Base-by-base conservation (phyloP, 768 basidiomycete genomes). In the Rhodocollybia butyracea region DNA sequence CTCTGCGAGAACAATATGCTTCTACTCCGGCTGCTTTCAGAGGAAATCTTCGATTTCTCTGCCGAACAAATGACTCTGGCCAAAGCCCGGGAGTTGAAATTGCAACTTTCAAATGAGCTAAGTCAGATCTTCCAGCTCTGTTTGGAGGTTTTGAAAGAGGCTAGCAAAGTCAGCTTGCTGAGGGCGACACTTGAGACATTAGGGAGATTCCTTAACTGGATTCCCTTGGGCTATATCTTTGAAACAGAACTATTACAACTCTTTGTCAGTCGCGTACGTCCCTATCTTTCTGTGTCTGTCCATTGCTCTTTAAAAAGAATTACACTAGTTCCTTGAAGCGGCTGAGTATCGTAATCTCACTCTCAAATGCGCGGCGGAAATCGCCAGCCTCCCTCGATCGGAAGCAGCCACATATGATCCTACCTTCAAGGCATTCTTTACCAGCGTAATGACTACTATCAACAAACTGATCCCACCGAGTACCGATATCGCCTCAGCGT, bases 1-100 rank as follows among this genome's bases (percentile, higher is more conserved):
- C 75, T 90, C 30, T 90, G 89, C 76, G 88, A 90, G 71, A 90
- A 90, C 76, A 90, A 90, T 74, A 90, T 90, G 88, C 75, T 85
- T 67, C 90, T 90, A 69, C 77, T 90, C 58, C 81, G 82, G 61
- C 75, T 90, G 12, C 75, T 90, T 6, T 86, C 84, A 0, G 88
- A 90, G 62, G 88, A 90, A 65, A 83, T 90, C 40, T 90, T 90
- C 65, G 89, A 90, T 67, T 90, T 81, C 67, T 87, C 85, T 5
- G 84, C 88, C 7, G 88, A 89, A 58, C 84, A 86, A 61, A 81
- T 90, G 84, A 89, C 88, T 0, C 85, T 86, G 63, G 80, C 82
- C 6, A 90, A 88, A 73, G 85, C 85, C 56, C 87, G 87, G 70
- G 82, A 83, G 54, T 73, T 90, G 40, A 90, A 90, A 74, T 82